These are phyloP conservation scores for Copromyces sp. DNA, from an alignment of 495 filamentous ascomycete genomes.

Conservation along the genomic window DNA sequence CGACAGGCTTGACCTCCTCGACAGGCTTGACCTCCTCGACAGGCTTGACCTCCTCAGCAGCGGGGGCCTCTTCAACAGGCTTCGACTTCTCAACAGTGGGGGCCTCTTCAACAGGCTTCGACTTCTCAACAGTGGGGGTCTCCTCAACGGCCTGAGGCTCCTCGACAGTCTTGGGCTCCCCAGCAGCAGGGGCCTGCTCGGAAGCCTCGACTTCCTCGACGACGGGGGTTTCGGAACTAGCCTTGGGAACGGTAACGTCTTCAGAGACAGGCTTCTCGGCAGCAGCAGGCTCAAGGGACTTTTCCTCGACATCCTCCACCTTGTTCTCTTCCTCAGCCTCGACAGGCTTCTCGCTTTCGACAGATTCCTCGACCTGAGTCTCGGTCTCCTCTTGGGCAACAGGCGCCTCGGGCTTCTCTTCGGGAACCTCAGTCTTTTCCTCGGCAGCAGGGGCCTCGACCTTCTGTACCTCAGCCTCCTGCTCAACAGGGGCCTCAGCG, in stretches of 20 bases:
- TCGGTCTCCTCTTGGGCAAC: not conserved
- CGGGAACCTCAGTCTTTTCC: not conserved
- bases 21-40: too few relatives aligned
- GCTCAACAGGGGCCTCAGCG: not conserved
- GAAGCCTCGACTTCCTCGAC: constrained; percentile 7
- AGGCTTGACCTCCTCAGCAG: too few relatives aligned
- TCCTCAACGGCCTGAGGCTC: not conserved
- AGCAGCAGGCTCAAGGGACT: not conserved
- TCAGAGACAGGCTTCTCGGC: not conserved
- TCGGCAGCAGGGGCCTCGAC: not conserved
- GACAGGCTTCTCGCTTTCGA: not conserved
- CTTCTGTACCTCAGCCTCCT: constrained; percentile 3
- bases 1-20: too few relatives aligned
- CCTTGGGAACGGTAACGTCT: not conserved
- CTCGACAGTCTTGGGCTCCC: constrained; percentile 4
- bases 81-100: too few relatives aligned
- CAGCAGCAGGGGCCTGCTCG: constrained; percentile 1
- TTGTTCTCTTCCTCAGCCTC: not conserved
- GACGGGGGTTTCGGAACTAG: constrained; percentile 2
- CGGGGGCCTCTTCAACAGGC: not conserved
- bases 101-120: too few relatives aligned
- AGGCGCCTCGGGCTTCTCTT: not conserved
- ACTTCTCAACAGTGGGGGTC: not conserved
- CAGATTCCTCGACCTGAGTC: not conserved
- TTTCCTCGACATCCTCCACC: constrained; percentile 2